phyloP scores from a whole-genome alignment of 2,329 filamentous ascomycete species.

The Ceratocystis albifundus region DNA sequence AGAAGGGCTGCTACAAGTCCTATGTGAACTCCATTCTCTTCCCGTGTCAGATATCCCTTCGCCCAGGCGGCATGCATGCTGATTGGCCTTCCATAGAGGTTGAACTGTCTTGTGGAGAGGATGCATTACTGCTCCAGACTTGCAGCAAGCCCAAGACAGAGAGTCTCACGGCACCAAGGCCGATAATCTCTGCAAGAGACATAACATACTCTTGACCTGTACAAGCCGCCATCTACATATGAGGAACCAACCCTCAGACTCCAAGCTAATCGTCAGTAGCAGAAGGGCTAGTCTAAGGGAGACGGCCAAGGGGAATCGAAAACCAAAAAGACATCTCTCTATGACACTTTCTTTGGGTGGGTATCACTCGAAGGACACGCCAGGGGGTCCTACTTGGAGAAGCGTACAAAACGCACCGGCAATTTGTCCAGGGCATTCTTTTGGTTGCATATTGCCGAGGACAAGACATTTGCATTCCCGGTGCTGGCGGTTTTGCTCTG shows the following conservation, averaged over 20 bases:
- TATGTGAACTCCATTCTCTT: neutral
- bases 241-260: too few species aligned
- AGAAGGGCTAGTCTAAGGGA: neutral
- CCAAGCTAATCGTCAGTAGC: neutral
- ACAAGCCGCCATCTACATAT: neutral
- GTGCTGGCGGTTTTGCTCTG: neutral
- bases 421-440: neutral
- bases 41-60: conserved; percentile 4
- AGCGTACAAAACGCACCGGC: neutral
- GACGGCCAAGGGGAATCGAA: conserved; percentile 1
- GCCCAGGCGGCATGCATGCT: neutral
- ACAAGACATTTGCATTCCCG: conserved; percentile 6
- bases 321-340: neutral
- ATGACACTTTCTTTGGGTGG: neutral
- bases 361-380: too few species aligned
- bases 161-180: neutral
- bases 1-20: neutral
- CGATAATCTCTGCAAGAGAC: neutral
- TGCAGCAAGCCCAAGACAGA: neutral
- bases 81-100: neutral
- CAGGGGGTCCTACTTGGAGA: too few species aligned
- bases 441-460: neutral
- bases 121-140: neutral
- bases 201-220: neutral
- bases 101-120: neutral